These are phyloP conservation scores for Aureobasidium subglaciale DNA, from an alignment of 2,329 filamentous ascomycete species.

Conservation along the genomic window DNA sequence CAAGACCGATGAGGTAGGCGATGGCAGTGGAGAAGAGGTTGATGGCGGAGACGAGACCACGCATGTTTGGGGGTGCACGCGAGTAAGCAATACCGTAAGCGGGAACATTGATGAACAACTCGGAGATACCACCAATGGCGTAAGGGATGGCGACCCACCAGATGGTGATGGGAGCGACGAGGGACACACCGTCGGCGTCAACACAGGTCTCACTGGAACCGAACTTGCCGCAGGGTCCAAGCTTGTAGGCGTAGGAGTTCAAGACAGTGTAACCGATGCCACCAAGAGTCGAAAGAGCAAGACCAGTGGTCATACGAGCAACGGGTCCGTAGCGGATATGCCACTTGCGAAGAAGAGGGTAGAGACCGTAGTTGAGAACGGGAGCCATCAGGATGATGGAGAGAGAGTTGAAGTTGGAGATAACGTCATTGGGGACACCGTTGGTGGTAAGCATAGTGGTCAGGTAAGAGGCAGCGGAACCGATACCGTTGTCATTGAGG, in stretches of 20 bases:
- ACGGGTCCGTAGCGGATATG: slow-evolving; percentile 41
- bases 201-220: slow-evolving; percentile 32
- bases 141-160: slow-evolving; percentile 37
- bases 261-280: slow-evolving; percentile 35
- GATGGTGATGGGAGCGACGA: slow-evolving; percentile 34
- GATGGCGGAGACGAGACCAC: slow-evolving; percentile 35
- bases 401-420: slow-evolving; percentile 40
- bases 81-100: slow-evolving; percentile 41
- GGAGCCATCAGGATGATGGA: slow-evolving; percentile 39
- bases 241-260: slow-evolving; percentile 41
- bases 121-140: slow-evolving; percentile 33
- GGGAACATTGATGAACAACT: slow-evolving; percentile 38
- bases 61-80: slow-evolving; percentile 37
- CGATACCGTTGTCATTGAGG: slow-evolving; percentile 29
- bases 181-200: slow-evolving; percentile 23
- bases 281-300: slow-evolving; percentile 43
- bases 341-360: slow-evolving; percentile 36
- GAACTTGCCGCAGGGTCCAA: slow-evolving; percentile 37
- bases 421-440: slow-evolving; percentile 40
- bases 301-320: slow-evolving; percentile 43
- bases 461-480: slow-evolving; percentile 21
- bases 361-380: slow-evolving; percentile 37
- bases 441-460: slow-evolving; percentile 25
- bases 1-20: slow-evolving; percentile 31
- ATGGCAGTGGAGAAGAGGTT: slow-evolving; percentile 37